A percentile compares a stretch with the other conserved stretches of the same genome.
These are phyloP conservation scores for Macrocybe gigantea DNA, from an alignment of 768 basidiomycete species.

Conservation along the genomic window DNA sequence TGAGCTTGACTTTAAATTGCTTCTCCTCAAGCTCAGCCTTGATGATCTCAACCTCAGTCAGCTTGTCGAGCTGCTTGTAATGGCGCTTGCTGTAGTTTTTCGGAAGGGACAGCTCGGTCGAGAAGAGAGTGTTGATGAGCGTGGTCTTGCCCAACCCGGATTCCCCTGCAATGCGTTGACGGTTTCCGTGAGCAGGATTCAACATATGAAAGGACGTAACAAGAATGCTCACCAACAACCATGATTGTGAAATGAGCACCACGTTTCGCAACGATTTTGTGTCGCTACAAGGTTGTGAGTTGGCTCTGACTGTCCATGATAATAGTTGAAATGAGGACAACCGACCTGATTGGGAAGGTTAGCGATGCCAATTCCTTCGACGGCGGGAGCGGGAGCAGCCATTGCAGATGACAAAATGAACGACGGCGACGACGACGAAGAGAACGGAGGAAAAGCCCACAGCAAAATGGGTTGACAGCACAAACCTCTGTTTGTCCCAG, in stretches of 20 bases:
- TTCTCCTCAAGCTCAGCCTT: constrained; percentile 99
- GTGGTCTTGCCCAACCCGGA: constrained; percentile 97
- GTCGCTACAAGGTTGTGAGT: constrained; percentile 57
- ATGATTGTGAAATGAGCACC: constrained; percentile 99
- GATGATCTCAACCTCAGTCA: constrained; percentile 98
- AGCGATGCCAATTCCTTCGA: constrained; percentile 88
- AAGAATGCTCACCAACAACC: constrained; percentile 79
- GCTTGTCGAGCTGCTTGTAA: constrained; percentile 96
- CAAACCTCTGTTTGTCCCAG: not conserved
- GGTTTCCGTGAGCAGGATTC: not conserved
- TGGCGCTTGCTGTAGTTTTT: constrained; percentile 90
- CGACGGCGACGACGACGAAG: constrained; percentile 17
- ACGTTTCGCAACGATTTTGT: constrained; percentile 97
- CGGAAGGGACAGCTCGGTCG: constrained; percentile 87
- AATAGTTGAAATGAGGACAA: constrained; percentile 1
- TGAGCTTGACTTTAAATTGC: constrained; percentile 98
- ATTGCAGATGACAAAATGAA: constrained; percentile 28
- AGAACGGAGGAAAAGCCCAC: constrained; percentile 1
- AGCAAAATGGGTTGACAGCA: too few species aligned
- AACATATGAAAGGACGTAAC: not conserved
- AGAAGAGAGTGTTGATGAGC: constrained; percentile 97
- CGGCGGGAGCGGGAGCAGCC: constrained; percentile 39
- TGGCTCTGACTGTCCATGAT: constrained; percentile 7
- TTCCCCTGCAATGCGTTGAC: constrained; percentile 55
- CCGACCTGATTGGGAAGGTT: constrained; percentile 97